Evolutionary conservation across 768 basidiomycete genomes (phyloP).

Genomic region (Nidula microcarpa): DNA sequence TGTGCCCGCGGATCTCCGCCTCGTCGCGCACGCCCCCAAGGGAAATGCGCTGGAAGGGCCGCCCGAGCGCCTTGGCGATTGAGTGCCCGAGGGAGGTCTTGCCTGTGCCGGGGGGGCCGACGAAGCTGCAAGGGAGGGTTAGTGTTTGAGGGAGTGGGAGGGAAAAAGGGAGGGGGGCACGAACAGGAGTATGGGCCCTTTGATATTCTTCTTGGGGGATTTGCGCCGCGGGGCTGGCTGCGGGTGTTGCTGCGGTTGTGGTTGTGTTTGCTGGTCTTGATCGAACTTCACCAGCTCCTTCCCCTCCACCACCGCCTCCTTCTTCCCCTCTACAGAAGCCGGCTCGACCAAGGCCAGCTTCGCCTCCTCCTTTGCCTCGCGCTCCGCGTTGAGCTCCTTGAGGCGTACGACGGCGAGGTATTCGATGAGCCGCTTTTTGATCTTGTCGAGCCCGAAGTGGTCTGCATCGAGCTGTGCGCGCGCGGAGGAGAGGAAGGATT

Average conservation of each 20-base stretch:
- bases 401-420: slow-evolving; percentile 84
- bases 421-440: slow-evolving; percentile 89
- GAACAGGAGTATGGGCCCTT: slow-evolving; percentile 72
- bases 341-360: slow-evolving; percentile 9
- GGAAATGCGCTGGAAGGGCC: slow-evolving; percentile 91
- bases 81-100: slow-evolving; percentile 92
- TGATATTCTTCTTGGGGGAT: slow-evolving; percentile 41
- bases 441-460: slow-evolving; percentile 89
- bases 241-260: slow-evolving; percentile 6
- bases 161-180: slow-evolving; percentile 9
- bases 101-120: slow-evolving; percentile 88
- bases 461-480: slow-evolving; percentile 82
- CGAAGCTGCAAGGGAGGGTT: slow-evolving; percentile 47
- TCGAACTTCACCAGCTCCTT: slow-evolving; percentile 26
- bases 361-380: slow-evolving; percentile 18
- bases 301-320: slow-evolving; percentile 8
- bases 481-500: slow-evolving; percentile 64
- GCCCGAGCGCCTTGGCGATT: slow-evolving; percentile 74
- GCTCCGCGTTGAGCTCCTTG: slow-evolving; percentile 42
- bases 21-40: slow-evolving; percentile 93
- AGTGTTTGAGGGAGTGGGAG: not conserved
- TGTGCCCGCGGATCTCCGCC: slow-evolving; percentile 55
- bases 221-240: slow-evolving; percentile 7
- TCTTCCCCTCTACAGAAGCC: slow-evolving; percentile 3
- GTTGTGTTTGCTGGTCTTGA: slow-evolving; percentile 14